A percentile compares a stretch with the other conserved stretches of the same genome.
phyloP scores from a whole-genome alignment of 805 yeast genomes.

The Candida corydali region DNA sequence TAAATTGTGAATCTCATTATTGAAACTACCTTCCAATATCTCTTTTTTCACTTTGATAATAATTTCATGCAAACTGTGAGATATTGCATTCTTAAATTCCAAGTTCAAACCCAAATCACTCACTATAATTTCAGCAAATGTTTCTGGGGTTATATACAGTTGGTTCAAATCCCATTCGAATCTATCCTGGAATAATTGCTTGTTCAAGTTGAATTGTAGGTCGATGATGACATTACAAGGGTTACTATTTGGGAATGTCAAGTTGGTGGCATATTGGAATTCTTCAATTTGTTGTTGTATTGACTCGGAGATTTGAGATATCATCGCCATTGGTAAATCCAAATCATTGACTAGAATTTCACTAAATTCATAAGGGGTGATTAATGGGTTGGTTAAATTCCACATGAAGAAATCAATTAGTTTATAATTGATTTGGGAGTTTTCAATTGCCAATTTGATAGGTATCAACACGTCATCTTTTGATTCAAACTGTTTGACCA shows the following conservation, averaged over 20 bases:
- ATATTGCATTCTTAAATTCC: slow-evolving; percentile 86
- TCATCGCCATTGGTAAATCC: slow-evolving; percentile 68
- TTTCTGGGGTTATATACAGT: slow-evolving; percentile 65
- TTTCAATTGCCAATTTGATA: slow-evolving; percentile 57
- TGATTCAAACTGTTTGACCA: slow-evolving; percentile 17
- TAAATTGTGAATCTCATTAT: slow-evolving; percentile 39
- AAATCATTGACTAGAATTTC: slow-evolving; percentile 75
- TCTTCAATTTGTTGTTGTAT: slow-evolving; percentile 81
- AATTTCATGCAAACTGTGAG: slow-evolving; percentile 81
- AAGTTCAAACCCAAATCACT: slow-evolving; percentile 77
- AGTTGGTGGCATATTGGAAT: slow-evolving; percentile 55
- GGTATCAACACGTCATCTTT: slow-evolving; percentile 54
- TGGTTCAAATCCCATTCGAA: slow-evolving; percentile 85
- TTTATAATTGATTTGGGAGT: slow-evolving; percentile 43
- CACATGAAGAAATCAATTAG: slow-evolving; percentile 69
- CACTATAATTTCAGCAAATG: slow-evolving; percentile 77
- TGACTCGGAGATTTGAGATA: slow-evolving; percentile 59
- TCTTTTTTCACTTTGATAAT: slow-evolving; percentile 75
- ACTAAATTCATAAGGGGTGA: slow-evolving; percentile 75
- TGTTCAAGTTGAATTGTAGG: slow-evolving; percentile 76
- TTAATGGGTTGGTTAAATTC: slow-evolving; percentile 61
- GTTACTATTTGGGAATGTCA: slow-evolving; percentile 54
- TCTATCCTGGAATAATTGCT: slow-evolving; percentile 82
- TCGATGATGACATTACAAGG: slow-evolving; percentile 76
- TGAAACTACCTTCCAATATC: slow-evolving; percentile 56